Evolutionary conservation across 148 eudicot species (phyloP).

Genomic region (Polygonum aviculare): DNA sequence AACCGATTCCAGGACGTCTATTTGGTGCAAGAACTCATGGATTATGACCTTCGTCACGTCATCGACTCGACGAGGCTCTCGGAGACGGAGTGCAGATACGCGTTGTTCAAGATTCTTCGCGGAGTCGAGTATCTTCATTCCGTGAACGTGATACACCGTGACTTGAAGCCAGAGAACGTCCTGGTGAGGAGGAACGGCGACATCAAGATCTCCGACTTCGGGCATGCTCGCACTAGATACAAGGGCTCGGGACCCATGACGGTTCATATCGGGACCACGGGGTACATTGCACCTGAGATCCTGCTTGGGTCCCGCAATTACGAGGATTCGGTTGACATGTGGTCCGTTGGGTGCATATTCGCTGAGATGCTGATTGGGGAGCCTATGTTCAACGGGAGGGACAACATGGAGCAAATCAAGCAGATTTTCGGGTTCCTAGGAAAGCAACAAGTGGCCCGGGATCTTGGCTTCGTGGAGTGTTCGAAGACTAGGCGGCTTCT

Average conservation of each 20-base stretch:
- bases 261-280: slow-evolving; percentile 18
- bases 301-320: background rate
- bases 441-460: slow-evolving; percentile 14
- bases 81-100: slow-evolving; percentile 20
- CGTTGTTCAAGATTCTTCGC: slow-evolving; percentile 28
- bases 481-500: slow-evolving; percentile 6
- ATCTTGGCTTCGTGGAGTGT: slow-evolving; percentile 17
- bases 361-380: slow-evolving; percentile 30
- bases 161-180: slow-evolving; percentile 1
- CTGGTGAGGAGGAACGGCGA: slow-evolving; percentile 27
- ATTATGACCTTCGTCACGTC: slow-evolving; percentile 30
- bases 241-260: background rate
- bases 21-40: slow-evolving; percentile 42
- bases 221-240: slow-evolving; percentile 22
- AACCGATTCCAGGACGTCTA: slow-evolving; percentile 23
- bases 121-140: slow-evolving; percentile 14
- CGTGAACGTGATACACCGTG: no score
- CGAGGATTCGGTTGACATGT: slow-evolving; percentile 25
- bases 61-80: slow-evolving; percentile 27
- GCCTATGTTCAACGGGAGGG: slow-evolving; percentile 25
- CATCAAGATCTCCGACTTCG: slow-evolving; percentile 40
- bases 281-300: slow-evolving; percentile 38
- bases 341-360: slow-evolving; percentile 41
- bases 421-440: slow-evolving; percentile 22
- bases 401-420: slow-evolving; percentile 14